phyloP scores from a whole-genome alignment of 164 flowering plant species.

The Kalanchoe fedtschenkoi region DNA sequence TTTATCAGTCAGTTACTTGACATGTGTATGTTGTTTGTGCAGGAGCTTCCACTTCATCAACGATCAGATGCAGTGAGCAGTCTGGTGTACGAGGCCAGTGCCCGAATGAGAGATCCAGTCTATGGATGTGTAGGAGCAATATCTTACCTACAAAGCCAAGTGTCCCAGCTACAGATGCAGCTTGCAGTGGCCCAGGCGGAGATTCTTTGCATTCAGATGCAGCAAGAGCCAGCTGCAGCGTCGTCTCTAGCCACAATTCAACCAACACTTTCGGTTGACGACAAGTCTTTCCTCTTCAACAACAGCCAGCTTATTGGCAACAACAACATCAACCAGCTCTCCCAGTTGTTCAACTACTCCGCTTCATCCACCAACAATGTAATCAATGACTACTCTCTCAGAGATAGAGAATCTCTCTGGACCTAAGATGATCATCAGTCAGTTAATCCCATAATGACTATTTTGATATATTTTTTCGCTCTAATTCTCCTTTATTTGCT shows the following conservation, averaged over 20 bases:
- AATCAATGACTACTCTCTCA: conserved; percentile 28
- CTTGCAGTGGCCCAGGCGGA: conserved; percentile 59
- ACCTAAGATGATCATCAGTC: conserved; percentile 15
- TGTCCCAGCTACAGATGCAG: conserved; percentile 55
- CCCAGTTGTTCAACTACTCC: conserved; percentile 26
- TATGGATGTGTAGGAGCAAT: conserved; percentile 68
- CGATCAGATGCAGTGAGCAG: conserved; percentile 63
- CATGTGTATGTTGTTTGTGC: conserved; percentile 8
- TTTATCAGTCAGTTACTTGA: neutral
- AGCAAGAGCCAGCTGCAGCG: conserved; percentile 24
- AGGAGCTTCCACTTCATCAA: conserved; percentile 57
- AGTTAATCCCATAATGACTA: neutral
- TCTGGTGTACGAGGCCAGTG: conserved; percentile 50
- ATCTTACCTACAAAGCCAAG: conserved; percentile 47
- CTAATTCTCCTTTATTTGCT: too few species aligned
- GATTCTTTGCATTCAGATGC: conserved; percentile 60
- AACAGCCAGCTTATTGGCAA: conserved; percentile 5
- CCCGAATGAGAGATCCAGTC: conserved; percentile 56
- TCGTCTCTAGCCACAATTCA: conserved; percentile 4
- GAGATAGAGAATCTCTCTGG: conserved; percentile 33
- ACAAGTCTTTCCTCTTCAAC: conserved; percentile 18
- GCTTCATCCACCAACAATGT: conserved; percentile 20
- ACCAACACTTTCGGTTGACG: neutral
- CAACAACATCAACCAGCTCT: conserved; percentile 9
- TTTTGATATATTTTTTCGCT: conserved; percentile 1